phyloP scores from a whole-genome alignment of 2,329 filamentous ascomycete genomes.

The Neocucurbitaria cava region DNA sequence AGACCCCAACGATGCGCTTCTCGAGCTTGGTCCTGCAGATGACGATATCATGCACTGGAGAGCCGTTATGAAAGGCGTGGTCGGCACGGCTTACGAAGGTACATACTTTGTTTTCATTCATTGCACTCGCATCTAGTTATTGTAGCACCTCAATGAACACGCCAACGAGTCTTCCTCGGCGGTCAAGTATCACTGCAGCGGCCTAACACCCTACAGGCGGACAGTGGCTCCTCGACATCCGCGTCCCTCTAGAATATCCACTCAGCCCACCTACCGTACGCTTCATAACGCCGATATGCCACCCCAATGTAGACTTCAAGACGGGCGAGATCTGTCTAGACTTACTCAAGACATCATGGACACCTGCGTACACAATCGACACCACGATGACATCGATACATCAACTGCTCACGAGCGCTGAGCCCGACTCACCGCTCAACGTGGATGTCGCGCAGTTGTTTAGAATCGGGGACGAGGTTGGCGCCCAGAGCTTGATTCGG shows the following conservation, averaged over 20 bases:
- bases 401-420: conserved; percentile 72
- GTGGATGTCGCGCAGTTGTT: conserved; percentile 78
- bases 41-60: conserved; percentile 67
- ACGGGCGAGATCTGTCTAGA: conserved; percentile 95
- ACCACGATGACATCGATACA: conserved; percentile 76
- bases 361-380: conserved; percentile 81
- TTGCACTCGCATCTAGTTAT: background rate
- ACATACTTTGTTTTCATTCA: conserved; percentile 4
- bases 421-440: conserved; percentile 78
- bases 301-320: conserved; percentile 53
- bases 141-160: no score
- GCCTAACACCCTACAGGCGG: conserved; percentile 60
- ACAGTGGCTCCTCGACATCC: conserved; percentile 81
- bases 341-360: conserved; percentile 79
- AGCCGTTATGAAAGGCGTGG: conserved; percentile 66
- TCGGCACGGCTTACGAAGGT: conserved; percentile 68
- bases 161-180: no score
- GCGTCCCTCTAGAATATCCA: conserved; percentile 80
- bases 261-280: conserved; percentile 75
- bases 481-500: conserved; percentile 72
- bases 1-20: conserved; percentile 63
- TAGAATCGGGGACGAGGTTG: conserved; percentile 71
- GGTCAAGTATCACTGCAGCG: background rate
- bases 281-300: conserved; percentile 68
- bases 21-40: conserved; percentile 63